Conservation (phyloP, 2,329 filamentous ascomycete genomes). For the Aspergillus caelatus region DNA sequence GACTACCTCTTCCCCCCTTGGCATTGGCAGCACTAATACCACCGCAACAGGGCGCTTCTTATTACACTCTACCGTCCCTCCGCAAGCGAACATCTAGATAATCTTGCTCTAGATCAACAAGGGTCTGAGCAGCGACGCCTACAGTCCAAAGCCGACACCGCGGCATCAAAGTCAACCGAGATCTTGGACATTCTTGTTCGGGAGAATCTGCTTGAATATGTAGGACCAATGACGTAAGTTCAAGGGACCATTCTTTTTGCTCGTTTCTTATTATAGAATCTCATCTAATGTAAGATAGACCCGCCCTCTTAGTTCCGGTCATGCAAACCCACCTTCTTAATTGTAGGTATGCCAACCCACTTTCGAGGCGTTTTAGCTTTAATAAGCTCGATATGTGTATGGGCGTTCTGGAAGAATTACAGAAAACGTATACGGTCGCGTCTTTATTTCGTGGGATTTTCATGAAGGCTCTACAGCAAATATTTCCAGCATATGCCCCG, state of each 20-base stretch:
- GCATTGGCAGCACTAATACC: constrained; percentile 8
- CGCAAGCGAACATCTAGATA: constrained; percentile 22
- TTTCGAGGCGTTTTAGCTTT: constrained; percentile 29
- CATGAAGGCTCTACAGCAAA: constrained; percentile 26
- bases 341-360: constrained; percentile 26
- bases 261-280: neutral
- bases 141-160: constrained; percentile 22
- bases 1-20: neutral
- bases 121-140: constrained; percentile 25
- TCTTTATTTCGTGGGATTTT: constrained; percentile 33
- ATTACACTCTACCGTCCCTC: constrained; percentile 34
- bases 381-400: constrained; percentile 37
- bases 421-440: constrained; percentile 32
- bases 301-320: constrained; percentile 33
- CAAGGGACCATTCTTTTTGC: neutral
- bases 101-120: constrained; percentile 14
- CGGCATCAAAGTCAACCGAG: constrained; percentile 23
- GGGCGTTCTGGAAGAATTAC: constrained; percentile 35
- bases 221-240: constrained; percentile 31
- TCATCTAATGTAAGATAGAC: constrained; percentile 13
- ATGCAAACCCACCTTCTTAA: constrained; percentile 37
- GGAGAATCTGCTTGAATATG: constrained; percentile 21
- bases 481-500: constrained; percentile 17
- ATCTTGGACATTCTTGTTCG: constrained; percentile 26
- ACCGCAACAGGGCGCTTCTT: constrained; percentile 24